Conservation (phyloP, 129 eudicot species). For the Pulicaria dysenterica region DNA sequence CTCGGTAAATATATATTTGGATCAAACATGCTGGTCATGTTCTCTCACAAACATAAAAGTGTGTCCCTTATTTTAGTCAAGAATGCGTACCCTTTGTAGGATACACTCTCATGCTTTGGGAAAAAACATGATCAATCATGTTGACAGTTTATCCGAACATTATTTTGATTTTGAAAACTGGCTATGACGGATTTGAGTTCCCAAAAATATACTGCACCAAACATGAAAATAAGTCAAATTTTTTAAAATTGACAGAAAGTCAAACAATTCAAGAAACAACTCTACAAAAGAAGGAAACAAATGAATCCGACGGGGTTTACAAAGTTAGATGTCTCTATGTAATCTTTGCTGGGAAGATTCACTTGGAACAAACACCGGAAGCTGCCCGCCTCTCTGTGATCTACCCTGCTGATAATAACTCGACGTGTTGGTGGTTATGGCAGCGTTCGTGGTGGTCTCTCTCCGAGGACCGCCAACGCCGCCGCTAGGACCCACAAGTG, state of each 20-base stretch:
- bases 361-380: constrained; percentile 91
- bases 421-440: constrained; percentile 33
- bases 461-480: constrained; percentile 42
- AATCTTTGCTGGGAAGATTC: constrained; percentile 68
- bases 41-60: too few relatives aligned
- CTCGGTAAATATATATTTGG: too few relatives aligned
- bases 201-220: constrained; percentile 15
- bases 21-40: too few relatives aligned
- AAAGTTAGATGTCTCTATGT: constrained; percentile 35
- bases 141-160: too few relatives aligned
- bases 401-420: constrained; percentile 83
- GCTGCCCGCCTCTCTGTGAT: constrained; percentile 84
- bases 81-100: too few relatives aligned
- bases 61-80: too few relatives aligned
- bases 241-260: constrained; percentile 23
- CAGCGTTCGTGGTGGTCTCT: constrained; percentile 34
- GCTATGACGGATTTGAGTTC: too few relatives aligned
- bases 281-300: constrained; percentile 29
- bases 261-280: constrained; percentile 20
- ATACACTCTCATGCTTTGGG: too few relatives aligned
- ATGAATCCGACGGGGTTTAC: constrained; percentile 12
- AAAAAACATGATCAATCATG: too few relatives aligned
- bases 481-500: constrained; percentile 50
- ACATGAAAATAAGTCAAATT: constrained; percentile 26
- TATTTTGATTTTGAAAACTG: too few relatives aligned